These are phyloP conservation scores for Nemophila menziesii DNA, from an alignment of 257 asterid species.

Conservation along the genomic window DNA sequence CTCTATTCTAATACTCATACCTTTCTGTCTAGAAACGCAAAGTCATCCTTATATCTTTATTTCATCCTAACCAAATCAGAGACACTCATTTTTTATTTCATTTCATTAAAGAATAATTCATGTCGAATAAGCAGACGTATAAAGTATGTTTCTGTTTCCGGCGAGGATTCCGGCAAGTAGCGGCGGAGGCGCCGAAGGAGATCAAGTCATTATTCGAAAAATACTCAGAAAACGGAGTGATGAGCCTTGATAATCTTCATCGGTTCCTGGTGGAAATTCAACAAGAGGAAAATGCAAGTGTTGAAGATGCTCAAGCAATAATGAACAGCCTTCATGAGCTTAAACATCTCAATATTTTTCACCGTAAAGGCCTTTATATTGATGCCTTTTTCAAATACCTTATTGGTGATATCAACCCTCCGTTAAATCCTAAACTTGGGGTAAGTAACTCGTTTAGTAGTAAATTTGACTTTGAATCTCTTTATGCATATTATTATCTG, in stretches of 20 bases:
- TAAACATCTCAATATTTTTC: conserved; percentile 38
- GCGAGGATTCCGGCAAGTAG: conserved; percentile 42
- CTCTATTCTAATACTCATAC: too few species aligned
- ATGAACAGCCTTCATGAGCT: conserved; percentile 28
- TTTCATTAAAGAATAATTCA: conserved; percentile 7
- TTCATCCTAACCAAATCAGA: not conserved
- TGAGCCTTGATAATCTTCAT: conserved; percentile 34
- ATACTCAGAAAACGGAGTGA: conserved; percentile 43
- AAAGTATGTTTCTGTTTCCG: conserved; percentile 64
- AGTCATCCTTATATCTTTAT: not conserved
- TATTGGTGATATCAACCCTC: conserved; percentile 47
- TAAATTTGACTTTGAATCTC: too few species aligned
- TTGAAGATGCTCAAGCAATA: conserved; percentile 43
- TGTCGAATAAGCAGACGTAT: conserved; percentile 63
- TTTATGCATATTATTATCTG: too few species aligned
- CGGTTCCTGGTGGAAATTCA: conserved; percentile 60
- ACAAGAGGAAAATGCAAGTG: conserved; percentile 38
- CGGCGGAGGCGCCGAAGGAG: conserved; percentile 54
- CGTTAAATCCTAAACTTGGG: conserved; percentile 38
- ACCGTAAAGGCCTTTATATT: conserved; percentile 31
- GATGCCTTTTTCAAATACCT: conserved; percentile 46
- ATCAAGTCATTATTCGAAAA: conserved; percentile 28
- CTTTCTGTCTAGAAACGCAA: conserved; percentile 12
- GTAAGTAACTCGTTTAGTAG: too few species aligned
- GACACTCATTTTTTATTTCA: not conserved